Base-by-base conservation (phyloP, 176 grass and related monocot genomes). In the Coix lacrymajobi region DNA sequence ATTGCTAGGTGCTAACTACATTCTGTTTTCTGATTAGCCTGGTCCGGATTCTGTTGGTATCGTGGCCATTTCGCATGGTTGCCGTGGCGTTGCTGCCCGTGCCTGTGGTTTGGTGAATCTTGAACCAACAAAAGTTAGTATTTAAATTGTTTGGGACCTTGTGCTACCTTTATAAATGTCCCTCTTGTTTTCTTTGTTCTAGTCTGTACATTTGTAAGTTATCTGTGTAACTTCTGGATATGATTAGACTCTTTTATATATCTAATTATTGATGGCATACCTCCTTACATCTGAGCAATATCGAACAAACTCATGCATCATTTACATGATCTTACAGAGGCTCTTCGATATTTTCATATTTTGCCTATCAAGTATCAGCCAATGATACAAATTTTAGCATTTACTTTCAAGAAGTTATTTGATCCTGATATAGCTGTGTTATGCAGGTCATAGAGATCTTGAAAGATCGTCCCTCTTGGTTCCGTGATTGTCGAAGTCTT, bases 31-130 rank as follows among this genome's bases (percentile, higher is more conserved):
- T 79, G 37, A 48, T 62, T 76, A 99, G 96, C 96, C 96, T 99
- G 96, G 96, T 99, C 96, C 96, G 87, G 96, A 99, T 96, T 95
- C 89, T 25, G 88, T 99, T 96, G 93, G 93, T 82, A 99, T 99
- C 33, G 93, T 99, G 83, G 93, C 89, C 81, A 86, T 99, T 90
- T 99, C 96, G 82, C 96, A 93, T 58, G 91, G 87, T 85, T 91
- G 89, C 31, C 89, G 83, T 81, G 96, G 96, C 49, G 91, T 99
- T 82, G 96, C 96, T 37, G 96, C 96, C 78, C 91, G 96, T 78
- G 93, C 93, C 51, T 99, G 96, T 93, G 96, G 91, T 93, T 87
- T 99, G 85, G 96, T 99, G 74, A 99, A 93, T 84, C 83, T 99
- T 85, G 93, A 99, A 83, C 93, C 96, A 73, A 80, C 93, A 77